Conservation (phyloP, 2,329 filamentous ascomycete species). For the Cytospora leucostoma region DNA sequence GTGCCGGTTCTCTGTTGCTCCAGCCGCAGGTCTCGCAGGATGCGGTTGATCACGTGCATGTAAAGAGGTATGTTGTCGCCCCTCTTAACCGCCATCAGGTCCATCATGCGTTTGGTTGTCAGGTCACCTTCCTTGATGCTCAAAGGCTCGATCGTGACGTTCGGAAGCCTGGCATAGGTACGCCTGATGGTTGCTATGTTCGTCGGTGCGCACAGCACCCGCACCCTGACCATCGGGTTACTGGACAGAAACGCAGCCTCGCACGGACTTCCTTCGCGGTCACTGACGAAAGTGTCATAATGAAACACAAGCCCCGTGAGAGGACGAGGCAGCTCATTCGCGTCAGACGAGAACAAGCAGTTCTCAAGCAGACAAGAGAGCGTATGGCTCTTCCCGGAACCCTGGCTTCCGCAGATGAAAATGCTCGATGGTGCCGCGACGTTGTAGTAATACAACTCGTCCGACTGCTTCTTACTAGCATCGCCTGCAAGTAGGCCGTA, state of each 20-base stretch:
- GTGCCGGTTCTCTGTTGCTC: conserved; percentile 41
- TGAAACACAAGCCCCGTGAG: conserved; percentile 66
- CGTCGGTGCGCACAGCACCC: conserved; percentile 57
- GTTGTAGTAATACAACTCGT: conserved; percentile 48
- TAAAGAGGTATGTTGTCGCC: conserved; percentile 54
- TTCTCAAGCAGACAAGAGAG: conserved; percentile 59
- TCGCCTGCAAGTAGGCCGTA: conserved; percentile 37
- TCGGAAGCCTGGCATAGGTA: conserved; percentile 45
- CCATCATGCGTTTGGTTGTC: conserved; percentile 59
- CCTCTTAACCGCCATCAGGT: conserved; percentile 57
- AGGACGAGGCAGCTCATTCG: conserved; percentile 51
- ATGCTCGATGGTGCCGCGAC: conserved; percentile 54
- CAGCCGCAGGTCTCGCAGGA: conserved; percentile 58
- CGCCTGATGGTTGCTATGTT: conserved; percentile 46
- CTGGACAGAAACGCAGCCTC: conserved; percentile 61
- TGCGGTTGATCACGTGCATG: conserved; percentile 54
- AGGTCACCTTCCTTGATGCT: conserved; percentile 40
- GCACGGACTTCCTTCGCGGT: conserved; percentile 52
- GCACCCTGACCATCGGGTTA: conserved; percentile 45
- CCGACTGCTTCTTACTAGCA: conserved; percentile 23
- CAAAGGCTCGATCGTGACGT: conserved; percentile 52
- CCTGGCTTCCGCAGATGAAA: conserved; percentile 67
- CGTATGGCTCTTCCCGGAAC: conserved; percentile 65
- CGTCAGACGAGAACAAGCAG: conserved; percentile 49
- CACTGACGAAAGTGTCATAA: conserved; percentile 59